Base-by-base conservation (phyloP, 148 eudicot species). In the Mesembryanthemum crystallinum region DNA sequence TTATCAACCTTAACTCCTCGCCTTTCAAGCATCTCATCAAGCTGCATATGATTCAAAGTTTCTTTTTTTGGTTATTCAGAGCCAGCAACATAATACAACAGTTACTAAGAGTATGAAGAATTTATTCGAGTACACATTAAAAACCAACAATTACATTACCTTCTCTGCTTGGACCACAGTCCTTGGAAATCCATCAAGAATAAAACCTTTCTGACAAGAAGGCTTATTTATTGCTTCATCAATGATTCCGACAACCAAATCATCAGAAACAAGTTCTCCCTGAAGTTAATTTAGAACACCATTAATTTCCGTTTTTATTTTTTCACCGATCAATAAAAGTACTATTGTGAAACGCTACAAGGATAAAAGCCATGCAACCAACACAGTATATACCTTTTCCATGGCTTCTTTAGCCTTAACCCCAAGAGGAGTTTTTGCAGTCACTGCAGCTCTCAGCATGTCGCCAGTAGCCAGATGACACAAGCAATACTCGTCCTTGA, bases 381-480 rank as follows among this genome's bases (percentile, higher is more conserved):
- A 43, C n/a, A 59, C 25, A 74, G 2, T 10, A 75, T 35, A 28
- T 54, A 94, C 97, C 94, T 90, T 94, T 42, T 91, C 93, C 97
- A 91, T 91, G 79, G 98, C 95, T 81, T 94, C 98, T 80, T 94
- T 94, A 55, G 97, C 98, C 89, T 91, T 91, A 28, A 91, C 42
- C 43, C 98, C 98, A 71, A 91, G 90, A 52, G 97, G 90, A 23
- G 97, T 91, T 83, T 91, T 90, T 70, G 98, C 97, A 76, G 97
- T 86, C 81, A 85, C 98, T 74, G 98, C 92, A 83, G 98, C 98
- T 87, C 98, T 91, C 85, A 94, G 89, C 98, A 94, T 94, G 70
- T 94, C 98, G 69, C 98, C 98, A 63, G 97, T 94, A 24, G 97
- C 98, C 82, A 94, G 85, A 83, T 94, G 98, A 78, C 98, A 94